Base-by-base conservation (phyloP, 768 basidiomycete genomes). In the Mycena venus region DNA sequence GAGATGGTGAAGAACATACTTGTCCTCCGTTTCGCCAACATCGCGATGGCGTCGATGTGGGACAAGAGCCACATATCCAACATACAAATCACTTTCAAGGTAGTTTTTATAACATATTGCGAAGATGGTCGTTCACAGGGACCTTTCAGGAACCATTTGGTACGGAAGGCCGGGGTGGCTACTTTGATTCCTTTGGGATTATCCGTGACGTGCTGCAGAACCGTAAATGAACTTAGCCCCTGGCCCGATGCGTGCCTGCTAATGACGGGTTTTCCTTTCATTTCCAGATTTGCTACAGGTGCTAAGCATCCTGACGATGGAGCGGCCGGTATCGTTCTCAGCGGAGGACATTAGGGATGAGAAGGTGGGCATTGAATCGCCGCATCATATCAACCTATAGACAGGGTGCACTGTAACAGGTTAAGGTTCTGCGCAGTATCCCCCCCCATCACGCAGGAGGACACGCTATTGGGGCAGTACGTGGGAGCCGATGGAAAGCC, bases 1-100 rank as follows among this genome's bases (percentile, higher is more conserved):
- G 98, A 99, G 90, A 99, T 99, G 98, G 96, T 99, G 81, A 99
- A 99, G 90, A 99, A 99, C 84, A 83, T 99, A 70, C 94, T 99
- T 74, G 96, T 99, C 36, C 88, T 99, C 63, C 93, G 98, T 38
- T 99, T 99, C 80, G 98, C 96, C 75, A 99, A 99, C 84, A 86
- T 96, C 75, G 95, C 97, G 29, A 85, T 99, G 87, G 92, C 91
- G 75, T 91, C 95, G 31, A 90, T 90, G 36, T 98, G 97, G 96
- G 97, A 99, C 87, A 98, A 96, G 85, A 96, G 96, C 84, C 96
- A 92, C 74, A 94, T 99, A 86, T 92, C 91, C 85, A 99, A 97
- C 81, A 96, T 99, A 44, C 98, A 99, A 84, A 98, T 99, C 85
- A 98, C 96, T 17, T 99, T 99, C 91, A 99, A 99, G n/a, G n/a